A percentile compares a stretch with the other conserved stretches of the same genome.
These are phyloP conservation scores for Epichloe sp. DNA, from an alignment of 2,329 filamentous ascomycete genomes.

Conservation along the genomic window DNA sequence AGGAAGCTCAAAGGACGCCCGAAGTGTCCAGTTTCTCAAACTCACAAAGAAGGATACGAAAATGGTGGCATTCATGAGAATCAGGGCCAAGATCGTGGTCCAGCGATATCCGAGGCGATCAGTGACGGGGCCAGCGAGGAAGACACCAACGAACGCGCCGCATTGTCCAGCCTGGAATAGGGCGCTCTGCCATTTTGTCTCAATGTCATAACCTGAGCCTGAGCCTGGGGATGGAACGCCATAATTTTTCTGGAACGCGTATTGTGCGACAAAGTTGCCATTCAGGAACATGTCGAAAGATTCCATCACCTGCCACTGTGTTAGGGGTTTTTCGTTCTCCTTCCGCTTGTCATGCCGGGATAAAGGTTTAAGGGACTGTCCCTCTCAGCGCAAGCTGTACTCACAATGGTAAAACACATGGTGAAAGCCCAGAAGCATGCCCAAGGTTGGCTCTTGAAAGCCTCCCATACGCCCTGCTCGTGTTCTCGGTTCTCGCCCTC, in stretches of 20 bases:
- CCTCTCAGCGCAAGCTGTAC: constrained; percentile 6
- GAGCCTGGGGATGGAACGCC: constrained; percentile 16
- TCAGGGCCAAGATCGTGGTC: constrained; percentile 24
- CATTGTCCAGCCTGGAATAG: constrained; percentile 21
- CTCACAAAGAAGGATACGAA: constrained; percentile 41
- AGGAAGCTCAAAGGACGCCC: background rate
- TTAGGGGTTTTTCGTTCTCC: background rate
- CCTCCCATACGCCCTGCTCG: constrained; percentile 24
- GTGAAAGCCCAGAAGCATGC: constrained; percentile 33
- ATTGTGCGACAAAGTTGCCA: constrained; percentile 31
- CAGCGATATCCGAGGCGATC: constrained; percentile 24
- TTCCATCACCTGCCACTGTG: constrained; percentile 31
- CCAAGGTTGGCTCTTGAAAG: constrained; percentile 27
- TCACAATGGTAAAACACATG: constrained; percentile 37
- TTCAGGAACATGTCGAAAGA: constrained; percentile 36
- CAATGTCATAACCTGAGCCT: constrained; percentile 15
- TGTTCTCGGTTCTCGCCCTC: constrained; percentile 30
- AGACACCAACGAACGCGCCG: constrained; percentile 23
- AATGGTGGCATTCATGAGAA: constrained; percentile 25
- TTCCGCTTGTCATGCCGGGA: no score
- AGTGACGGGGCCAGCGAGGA: constrained; percentile 24
- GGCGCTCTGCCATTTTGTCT: constrained; percentile 28
- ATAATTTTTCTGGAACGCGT: constrained; percentile 23
- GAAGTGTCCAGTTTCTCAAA: no score
- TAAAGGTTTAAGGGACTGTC: no score